Base-by-base conservation (phyloP, 2,329 filamentous ascomycete species). In the Neurospora crassa region DNA sequence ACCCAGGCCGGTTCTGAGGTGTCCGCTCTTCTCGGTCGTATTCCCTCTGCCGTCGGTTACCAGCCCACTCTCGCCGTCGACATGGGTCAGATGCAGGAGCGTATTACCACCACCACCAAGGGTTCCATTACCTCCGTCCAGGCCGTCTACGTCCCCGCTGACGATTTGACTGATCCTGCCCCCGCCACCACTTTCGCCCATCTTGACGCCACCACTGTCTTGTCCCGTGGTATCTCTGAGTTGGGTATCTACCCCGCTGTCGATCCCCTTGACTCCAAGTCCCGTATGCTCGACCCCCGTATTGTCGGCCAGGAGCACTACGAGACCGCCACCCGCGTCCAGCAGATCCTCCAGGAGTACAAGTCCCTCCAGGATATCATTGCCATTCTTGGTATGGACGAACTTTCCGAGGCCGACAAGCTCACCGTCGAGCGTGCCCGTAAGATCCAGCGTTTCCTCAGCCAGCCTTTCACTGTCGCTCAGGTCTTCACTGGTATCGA, bases 301-400 rank as follows among this genome's bases (percentile, higher is more conserved):
- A 90, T 99, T 82, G 92, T 99, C 81, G 96, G 96, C 84, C 88
- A 98, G 82, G 96, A 99, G 75, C 96, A 99, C 90, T 99, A 99
- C 91, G 84, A 94, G 75, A 95, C 90, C 80, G 96, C 96, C 83
- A 92, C 92, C 83, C 91, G 91, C 79, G 96, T 99, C 81, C 96
- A 99, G 89, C 94, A 97, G 88, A 98, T 97, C 86, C 91, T 99
- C 83, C 96, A 99, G 88, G 96, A 98, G 89, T 99, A 99, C 92
- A 98, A 98, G 92, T 98, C 95, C 76, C 93, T 99, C 78, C 96
- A 99, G 88, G 96, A 99, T 88, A 99, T 99, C 91, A 97, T 97
- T 89, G 96, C 96, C 85, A 99, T 99, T 94, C 87, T 98, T 83
- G 95, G 95, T 91, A 98, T 99, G 96, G 96, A 99, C 85, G 96